Evolutionary conservation across 2,329 filamentous ascomycete genomes (phyloP), one percentile per base, ranked within the genome.

Genomic region (Acrodontium crateriforme): DNA sequence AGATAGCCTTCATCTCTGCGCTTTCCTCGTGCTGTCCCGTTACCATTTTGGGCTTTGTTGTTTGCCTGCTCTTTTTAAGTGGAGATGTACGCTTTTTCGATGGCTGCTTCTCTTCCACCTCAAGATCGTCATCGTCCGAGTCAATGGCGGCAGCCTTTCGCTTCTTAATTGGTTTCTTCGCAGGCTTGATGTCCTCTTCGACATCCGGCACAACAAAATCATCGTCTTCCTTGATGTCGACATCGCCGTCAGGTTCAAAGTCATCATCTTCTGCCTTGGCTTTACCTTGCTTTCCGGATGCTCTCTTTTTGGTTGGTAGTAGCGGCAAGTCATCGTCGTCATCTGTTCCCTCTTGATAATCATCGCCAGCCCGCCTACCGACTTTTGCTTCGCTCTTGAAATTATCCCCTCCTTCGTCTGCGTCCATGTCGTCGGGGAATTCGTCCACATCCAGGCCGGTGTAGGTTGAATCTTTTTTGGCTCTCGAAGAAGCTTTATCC

Each of bases 1-100:
- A 69, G 24, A 98, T 94, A 26, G 77, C 73, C 52, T 92, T 74
- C 12, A 92, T 73, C 13, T 71, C 67, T 10, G 76, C 66, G 45
- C 73, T 75, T 45, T 91, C 83, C n/a, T n/a, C n/a, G n/a, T n/a
- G n/a, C 2, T 68, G 56, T 5, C 64, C 63, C 3, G 72, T 69
- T 3, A 69, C 63, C 51, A 83, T 80, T 52, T 80, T 79, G 8
- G 67, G 58, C 43, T 62, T 62, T 34, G 59, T 62, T 3, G 69
- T 60, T 2, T 71, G 66, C 16, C 45, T 27, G 12, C 69, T 59
- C 38, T 71, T 76, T 45, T 46, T 50, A 15, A 39, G 36, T 11
- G 51, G 41, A 12, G 43, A 34, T n/a, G 29, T 37, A 58, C 64
- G 48, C 52, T 75, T 78, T 49, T 72, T 78, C 16, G 65, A 69